Evolutionary conservation across 345 rosid genomes (phyloP), one percentile per base, ranked within the genome.

Genomic region (Lumnitzera littorea): DNA sequence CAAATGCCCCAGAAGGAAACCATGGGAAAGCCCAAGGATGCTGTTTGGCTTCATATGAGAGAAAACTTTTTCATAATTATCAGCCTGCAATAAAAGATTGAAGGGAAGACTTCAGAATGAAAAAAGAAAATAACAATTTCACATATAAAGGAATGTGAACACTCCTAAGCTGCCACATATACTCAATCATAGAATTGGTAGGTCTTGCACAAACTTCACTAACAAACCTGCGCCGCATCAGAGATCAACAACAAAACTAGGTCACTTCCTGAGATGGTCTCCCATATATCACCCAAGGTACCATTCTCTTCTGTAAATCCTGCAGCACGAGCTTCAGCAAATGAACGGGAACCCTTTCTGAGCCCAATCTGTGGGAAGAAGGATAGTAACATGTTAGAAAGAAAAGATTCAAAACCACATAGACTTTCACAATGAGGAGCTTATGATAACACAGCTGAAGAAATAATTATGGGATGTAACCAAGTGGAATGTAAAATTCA

Each of bases 21-120:
- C 98, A 61, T 91, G 98, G 60, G 98, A 91, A 70, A 91, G 85
- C 58, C 98, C 96, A 0, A 91, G 98, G 48, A 91, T 88, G 79
- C 96, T 86, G 72, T 88, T 91, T 65, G 96, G 95, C 63, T 86
- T 91, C 98, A 91, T 84, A 81, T 80, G 82, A 46, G 96, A 83
- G 75, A 88, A 82, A 49, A 88, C 51, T 67, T 88, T 83, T 66
- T 84, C 98, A 67, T 83, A 83, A 72, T 81, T 88, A 69, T 91
- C 96, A 10, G 95, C 96, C 98, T 91, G 84, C 51, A 74, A 64
- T 17, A 36, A 17, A 14, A 58, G 57, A 49, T 4, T 36, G 58
- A 12, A 54, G 25, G 24, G 14, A 24, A 46, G 36, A 36, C 29
- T 4, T 5, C 3, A 16, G 12, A 51, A n/a, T n/a, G 12, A 47